A percentile compares a stretch with the other conserved stretches of the same genome.
Conservation (phyloP, 2,329 filamentous ascomycete species). For the Ophiobolus disseminans region DNA sequence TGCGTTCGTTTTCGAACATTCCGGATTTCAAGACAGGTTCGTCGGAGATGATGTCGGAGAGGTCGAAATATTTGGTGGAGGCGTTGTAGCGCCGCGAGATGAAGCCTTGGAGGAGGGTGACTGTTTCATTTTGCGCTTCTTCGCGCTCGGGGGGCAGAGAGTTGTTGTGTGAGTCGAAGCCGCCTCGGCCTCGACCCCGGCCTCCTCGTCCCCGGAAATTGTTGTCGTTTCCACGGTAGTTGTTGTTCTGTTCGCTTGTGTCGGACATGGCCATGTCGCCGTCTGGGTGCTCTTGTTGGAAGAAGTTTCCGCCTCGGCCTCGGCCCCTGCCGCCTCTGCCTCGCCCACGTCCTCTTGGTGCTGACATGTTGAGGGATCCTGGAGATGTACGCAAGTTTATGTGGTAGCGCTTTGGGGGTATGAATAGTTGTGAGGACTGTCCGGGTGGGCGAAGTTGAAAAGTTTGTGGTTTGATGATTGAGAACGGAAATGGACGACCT, state of each 20-base stretch:
- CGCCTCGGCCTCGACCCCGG: conserved; percentile 25
- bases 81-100: conserved; percentile 77
- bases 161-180: conserved; percentile 60
- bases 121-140: conserved; percentile 42
- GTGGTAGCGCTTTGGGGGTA: too few species aligned
- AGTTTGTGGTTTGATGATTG: too few species aligned
- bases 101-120: conserved; percentile 72
- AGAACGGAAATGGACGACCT: too few species aligned
- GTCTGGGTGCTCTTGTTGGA: conserved; percentile 10
- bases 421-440: too few species aligned
- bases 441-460: too few species aligned
- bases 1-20: conserved; percentile 74
- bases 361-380: conserved; percentile 8
- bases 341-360: conserved; percentile 23
- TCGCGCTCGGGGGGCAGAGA: conserved; percentile 52
- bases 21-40: conserved; percentile 74
- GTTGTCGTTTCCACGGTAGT: background rate
- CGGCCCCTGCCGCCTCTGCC: conserved; percentile 31
- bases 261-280: conserved; percentile 16
- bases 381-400: background rate
- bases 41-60: conserved; percentile 79
- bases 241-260: conserved; percentile 1
- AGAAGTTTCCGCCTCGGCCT: conserved; percentile 20
- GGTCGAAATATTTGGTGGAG: conserved; percentile 76
- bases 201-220: conserved; percentile 22